Conservation (phyloP, 2,329 filamentous ascomycete species). For the Phaeosphaeria sp. region DNA sequence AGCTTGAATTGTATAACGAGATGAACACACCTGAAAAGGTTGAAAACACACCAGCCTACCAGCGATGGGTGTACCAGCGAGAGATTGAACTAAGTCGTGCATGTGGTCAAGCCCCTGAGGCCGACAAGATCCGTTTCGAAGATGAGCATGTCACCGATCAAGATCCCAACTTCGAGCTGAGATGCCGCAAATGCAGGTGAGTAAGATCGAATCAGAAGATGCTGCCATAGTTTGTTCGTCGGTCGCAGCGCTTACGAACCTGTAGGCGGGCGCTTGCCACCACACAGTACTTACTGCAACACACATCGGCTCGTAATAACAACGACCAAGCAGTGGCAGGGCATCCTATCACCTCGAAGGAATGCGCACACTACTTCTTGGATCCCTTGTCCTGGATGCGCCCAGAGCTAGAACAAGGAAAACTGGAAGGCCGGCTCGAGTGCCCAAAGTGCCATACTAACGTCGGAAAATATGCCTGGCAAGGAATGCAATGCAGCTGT, state of each 20-base stretch:
- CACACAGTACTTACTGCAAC: conserved; percentile 71
- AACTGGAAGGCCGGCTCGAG: conserved; percentile 81
- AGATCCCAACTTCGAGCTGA: conserved; percentile 65
- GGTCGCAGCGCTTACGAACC: conserved; percentile 34
- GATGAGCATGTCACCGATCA: conserved; percentile 64
- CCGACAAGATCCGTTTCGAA: conserved; percentile 79
- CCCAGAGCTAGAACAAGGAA: conserved; percentile 78
- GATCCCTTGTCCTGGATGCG: conserved; percentile 97
- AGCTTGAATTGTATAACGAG: conserved; percentile 84
- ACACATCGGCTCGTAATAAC: conserved; percentile 53
- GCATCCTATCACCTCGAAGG: conserved; percentile 26
- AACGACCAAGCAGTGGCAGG: conserved; percentile 18
- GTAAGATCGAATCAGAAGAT: conserved; percentile 28
- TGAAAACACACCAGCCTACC: conserved; percentile 76
- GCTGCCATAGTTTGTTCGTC: conserved; percentile 11
- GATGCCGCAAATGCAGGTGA: conserved; percentile 90
- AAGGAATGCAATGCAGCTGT: conserved; percentile 91
- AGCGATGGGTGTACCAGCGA: conserved; percentile 75
- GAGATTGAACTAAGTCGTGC: conserved; percentile 72
- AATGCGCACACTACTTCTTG: conserved; percentile 87
- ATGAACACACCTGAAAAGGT: conserved; percentile 80
- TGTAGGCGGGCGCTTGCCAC: conserved; percentile 66
- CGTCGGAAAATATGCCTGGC: conserved; percentile 94
- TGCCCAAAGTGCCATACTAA: conserved; percentile 88
- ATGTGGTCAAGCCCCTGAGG: conserved; percentile 78